These are phyloP conservation scores for Juglanconis juglandina DNA, from an alignment of 2,329 filamentous ascomycete genomes.

Conservation along the genomic window DNA sequence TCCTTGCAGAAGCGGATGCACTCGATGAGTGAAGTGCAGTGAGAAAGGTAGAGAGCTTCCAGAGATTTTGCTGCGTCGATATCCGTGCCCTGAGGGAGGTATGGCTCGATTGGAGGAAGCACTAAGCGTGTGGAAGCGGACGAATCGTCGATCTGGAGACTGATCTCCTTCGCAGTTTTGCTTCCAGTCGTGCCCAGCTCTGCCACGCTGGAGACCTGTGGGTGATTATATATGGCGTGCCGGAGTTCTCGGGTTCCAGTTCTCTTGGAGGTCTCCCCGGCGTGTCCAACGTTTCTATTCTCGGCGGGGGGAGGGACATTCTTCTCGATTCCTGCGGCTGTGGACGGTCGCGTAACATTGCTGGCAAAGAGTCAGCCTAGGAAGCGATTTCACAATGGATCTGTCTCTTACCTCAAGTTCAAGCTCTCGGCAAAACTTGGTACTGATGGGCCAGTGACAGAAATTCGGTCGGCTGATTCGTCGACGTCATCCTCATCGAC, in stretches of 20 bases:
- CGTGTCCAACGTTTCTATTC: background rate
- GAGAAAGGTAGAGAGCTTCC: slow-evolving; percentile 83
- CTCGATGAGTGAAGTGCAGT: slow-evolving; percentile 93
- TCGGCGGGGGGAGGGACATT: slow-evolving; percentile 3
- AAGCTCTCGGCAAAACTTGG: slow-evolving; percentile 14
- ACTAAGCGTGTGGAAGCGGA: slow-evolving; percentile 68
- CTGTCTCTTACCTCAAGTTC: slow-evolving; percentile 45
- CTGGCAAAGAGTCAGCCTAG: slow-evolving; percentile 28
- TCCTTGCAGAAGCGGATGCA: slow-evolving; percentile 95
- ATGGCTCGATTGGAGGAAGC: slow-evolving; percentile 82
- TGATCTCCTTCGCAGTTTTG: slow-evolving; percentile 58
- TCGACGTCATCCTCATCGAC: slow-evolving; percentile 50
- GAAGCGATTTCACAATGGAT: background rate
- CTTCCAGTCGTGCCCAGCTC: slow-evolving; percentile 54
- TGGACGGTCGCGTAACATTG: slow-evolving; percentile 20
- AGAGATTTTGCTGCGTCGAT: slow-evolving; percentile 81
- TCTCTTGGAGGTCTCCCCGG: background rate
- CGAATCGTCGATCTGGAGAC: slow-evolving; percentile 56
- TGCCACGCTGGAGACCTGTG: slow-evolving; percentile 53
- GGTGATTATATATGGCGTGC: slow-evolving; percentile 59
- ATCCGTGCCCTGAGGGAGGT: slow-evolving; percentile 78
- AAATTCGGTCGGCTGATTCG: slow-evolving; percentile 16
- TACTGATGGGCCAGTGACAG: slow-evolving; percentile 30
- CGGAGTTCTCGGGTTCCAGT: slow-evolving; percentile 30
- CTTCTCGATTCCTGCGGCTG: slow-evolving; percentile 10